phyloP scores from a whole-genome alignment of 75 land plant genomes.

The Sequoia sempervirens region DNA sequence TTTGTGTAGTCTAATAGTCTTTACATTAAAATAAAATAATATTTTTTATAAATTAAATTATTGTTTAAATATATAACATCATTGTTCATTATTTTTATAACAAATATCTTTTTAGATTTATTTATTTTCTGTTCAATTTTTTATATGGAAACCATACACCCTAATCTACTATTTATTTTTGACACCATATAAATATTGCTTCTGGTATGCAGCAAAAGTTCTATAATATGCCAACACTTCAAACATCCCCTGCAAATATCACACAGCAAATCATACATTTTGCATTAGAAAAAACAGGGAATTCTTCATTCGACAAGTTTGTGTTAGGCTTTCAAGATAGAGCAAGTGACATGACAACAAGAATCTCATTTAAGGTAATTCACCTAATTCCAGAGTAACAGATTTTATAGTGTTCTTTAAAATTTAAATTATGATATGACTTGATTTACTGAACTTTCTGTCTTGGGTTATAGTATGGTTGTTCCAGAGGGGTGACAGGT shows the following conservation, averaged over 20 bases:
- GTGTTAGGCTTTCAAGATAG: slow-evolving; percentile 51
- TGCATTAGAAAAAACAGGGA: slow-evolving; percentile 28
- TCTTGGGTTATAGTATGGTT: slow-evolving; percentile 69
- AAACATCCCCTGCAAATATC: slow-evolving; percentile 40
- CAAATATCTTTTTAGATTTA: no score
- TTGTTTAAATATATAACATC: no score
- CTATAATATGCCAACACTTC: slow-evolving; percentile 37
- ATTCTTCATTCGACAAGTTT: slow-evolving; percentile 22
- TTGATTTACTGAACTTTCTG: neutral
- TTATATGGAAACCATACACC: neutral
- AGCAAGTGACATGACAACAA: slow-evolving; percentile 50
- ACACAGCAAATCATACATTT: slow-evolving; percentile 30
- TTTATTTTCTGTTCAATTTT: neutral
- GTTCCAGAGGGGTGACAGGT: slow-evolving; percentile 78
- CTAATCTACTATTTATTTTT: no score
- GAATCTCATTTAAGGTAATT: slow-evolving; percentile 83
- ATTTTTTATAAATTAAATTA: no score
- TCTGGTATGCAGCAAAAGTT: slow-evolving; percentile 37
- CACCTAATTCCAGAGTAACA: neutral
- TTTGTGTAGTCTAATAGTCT: no score
- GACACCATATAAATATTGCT: neutral
- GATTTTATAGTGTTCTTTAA: neutral
- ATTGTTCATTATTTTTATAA: no score
- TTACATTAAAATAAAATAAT: no score
- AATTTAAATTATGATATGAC: neutral